phyloP scores from a whole-genome alignment of 2,329 filamentous ascomycete genomes.

The Tolypocladium tundrense region DNA sequence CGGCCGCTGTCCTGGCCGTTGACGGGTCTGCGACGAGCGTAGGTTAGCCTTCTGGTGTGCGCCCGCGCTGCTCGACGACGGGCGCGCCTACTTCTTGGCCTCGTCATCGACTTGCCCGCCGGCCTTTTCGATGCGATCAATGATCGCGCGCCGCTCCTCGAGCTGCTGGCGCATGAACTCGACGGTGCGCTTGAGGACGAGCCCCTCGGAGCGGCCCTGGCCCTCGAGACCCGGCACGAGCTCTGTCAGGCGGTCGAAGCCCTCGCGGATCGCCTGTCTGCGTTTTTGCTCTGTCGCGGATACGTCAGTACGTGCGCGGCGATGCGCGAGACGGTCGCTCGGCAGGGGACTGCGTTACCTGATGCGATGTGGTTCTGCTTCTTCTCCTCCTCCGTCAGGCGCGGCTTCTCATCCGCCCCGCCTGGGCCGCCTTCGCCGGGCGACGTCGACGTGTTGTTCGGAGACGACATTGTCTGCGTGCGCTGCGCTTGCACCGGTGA shows the following conservation, averaged over 20 bases:
- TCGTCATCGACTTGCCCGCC: slow-evolving; percentile 46
- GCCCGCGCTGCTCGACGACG: slow-evolving; percentile 5
- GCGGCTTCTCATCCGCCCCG: slow-evolving; percentile 34
- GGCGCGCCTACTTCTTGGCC: slow-evolving; percentile 24
- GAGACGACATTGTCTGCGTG: slow-evolving; percentile 5
- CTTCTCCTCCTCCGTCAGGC: slow-evolving; percentile 43
- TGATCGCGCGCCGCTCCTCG: slow-evolving; percentile 44
- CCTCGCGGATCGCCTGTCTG: slow-evolving; percentile 61
- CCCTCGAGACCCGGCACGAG: slow-evolving; percentile 75
- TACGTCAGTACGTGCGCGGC: neutral
- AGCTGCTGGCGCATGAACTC: slow-evolving; percentile 54
- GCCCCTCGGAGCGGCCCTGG: slow-evolving; percentile 73
- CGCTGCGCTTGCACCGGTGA: neutral
- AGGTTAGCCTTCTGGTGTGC: neutral
- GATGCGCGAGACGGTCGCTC: neutral
- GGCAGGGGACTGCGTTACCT: slow-evolving; percentile 22
- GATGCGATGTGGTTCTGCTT: slow-evolving; percentile 46
- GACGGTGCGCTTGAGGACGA: slow-evolving; percentile 65
- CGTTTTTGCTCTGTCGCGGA: slow-evolving; percentile 30
- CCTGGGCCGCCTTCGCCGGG: slow-evolving; percentile 8
- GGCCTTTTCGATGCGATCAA: slow-evolving; percentile 46
- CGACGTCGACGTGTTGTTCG: slow-evolving; percentile 7
- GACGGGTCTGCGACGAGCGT: neutral
- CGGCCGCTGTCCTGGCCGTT: slow-evolving; percentile 5
- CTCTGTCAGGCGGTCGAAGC: slow-evolving; percentile 71